A percentile compares a stretch with the other conserved stretches of the same genome.
phyloP scores from a whole-genome alignment of 1,284 basidiomycete species.

The Amylostereum chailletii region DNA sequence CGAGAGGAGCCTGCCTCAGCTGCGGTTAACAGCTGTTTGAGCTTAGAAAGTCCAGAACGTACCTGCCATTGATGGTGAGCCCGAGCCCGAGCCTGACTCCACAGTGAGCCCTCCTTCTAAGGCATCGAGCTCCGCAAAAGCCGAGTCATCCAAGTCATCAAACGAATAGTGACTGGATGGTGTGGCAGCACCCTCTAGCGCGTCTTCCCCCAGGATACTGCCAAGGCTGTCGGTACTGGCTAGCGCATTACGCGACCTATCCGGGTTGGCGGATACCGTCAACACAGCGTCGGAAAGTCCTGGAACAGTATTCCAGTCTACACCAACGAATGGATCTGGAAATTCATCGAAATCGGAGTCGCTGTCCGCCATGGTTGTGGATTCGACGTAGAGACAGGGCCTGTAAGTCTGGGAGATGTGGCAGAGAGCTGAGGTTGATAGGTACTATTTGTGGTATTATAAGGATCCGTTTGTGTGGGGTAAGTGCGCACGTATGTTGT shows the following conservation, averaged over 20 bases:
- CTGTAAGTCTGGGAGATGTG: not conserved
- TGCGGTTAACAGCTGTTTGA: no score
- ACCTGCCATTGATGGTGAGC: no score
- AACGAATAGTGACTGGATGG: conserved; percentile 16
- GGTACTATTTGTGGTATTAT: no score
- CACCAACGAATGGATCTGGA: conserved; percentile 13
- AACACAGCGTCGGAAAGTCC: conserved; percentile 8
- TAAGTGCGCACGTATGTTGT: no score
- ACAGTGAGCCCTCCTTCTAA: conserved; percentile 8
- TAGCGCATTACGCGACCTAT: not conserved
- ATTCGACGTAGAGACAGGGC: conserved; percentile 2
- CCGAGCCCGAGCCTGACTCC: no score
- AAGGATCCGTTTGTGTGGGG: no score
- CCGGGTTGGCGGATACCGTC: not conserved
- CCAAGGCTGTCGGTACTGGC: no score
- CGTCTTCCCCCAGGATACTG: no score
- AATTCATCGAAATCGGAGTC: conserved; percentile 25
- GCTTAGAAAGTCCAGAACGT: no score
- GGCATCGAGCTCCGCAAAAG: conserved; percentile 14
- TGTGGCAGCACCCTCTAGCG: not conserved
- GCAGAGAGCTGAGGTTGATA: no score
- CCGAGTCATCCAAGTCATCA: conserved; percentile 19
- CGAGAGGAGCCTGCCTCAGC: no score
- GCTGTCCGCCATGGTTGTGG: conserved; percentile 4
- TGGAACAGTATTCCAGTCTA: conserved; percentile 15